Evolutionary conservation across 208 protist genomes (phyloP).

Genomic region (Wallacemonas sp.): DNA sequence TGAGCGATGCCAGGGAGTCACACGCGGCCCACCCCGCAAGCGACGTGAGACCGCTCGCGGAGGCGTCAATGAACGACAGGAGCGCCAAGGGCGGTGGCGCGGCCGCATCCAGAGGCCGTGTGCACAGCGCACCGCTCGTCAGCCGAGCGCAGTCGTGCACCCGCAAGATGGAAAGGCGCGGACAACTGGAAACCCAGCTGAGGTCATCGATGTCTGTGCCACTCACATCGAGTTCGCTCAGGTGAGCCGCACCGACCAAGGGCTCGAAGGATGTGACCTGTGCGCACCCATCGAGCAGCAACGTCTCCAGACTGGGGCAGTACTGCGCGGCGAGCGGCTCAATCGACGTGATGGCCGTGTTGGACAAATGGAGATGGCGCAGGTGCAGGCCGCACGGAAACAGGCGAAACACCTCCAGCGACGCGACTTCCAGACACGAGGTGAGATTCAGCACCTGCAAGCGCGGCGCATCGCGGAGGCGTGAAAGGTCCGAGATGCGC

Average conservation of each 20-base stretch:
- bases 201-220: conserved; percentile 11
- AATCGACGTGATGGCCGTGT: neutral
- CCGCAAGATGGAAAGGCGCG: neutral
- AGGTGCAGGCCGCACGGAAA: neutral
- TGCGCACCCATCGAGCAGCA: neutral
- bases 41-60: neutral
- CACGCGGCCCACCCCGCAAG: neutral
- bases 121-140: neutral
- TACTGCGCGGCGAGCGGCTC: neutral
- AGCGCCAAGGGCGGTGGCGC: too few species aligned
- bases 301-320: neutral
- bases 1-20: neutral
- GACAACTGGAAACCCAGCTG: neutral
- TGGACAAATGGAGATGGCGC: neutral
- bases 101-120: too few species aligned
- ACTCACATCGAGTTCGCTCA: neutral
- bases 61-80: neutral
- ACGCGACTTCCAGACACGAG: neutral
- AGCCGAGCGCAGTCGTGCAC: neutral
- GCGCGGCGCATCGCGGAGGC: neutral
- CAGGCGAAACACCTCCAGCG: neutral
- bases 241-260: neutral
- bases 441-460: neutral
- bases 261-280: neutral
- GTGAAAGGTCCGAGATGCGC: neutral